Base-by-base conservation (phyloP, 345 rosid genomes). In the Murraya koenigii region DNA sequence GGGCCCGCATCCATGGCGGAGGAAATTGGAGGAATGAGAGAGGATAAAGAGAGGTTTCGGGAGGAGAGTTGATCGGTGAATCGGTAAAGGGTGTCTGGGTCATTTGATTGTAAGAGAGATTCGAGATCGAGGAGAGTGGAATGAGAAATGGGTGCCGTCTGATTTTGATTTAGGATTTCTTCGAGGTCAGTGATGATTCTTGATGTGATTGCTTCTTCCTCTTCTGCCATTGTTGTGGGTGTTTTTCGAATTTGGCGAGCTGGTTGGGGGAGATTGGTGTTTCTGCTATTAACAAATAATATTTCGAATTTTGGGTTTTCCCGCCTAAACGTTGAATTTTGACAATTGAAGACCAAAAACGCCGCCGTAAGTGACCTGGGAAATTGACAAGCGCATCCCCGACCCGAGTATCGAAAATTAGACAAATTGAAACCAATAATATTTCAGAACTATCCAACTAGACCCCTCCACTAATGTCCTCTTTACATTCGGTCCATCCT, bases 1-100 rank as follows among this genome's bases (percentile, higher is more conserved):
- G 88, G 77, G 15, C 78, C 85, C 0, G 88, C 76, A 73, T 93
- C 97, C 98, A 95, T 93, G 67, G 93, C 81, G 54, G 86, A 82
- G 39, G 92, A 84, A 52, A 95, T 70, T 19, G 83, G 86, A 23
- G 80, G 84, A 54, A 88, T 77, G 62, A 95, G 87, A 20, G 85
- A 82, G 2, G 98, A 85, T 17, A 83, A 75, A 1, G 90, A 72
- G 67, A 85, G 82, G 44, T 65, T 80, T 67, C 63, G 80, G 0
- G 90, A 81, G 28, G 97, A 79, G 67, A 93, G 88, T 5, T 78
- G 82, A 26, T 84, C 82, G 81, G 88, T 84, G 79, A 93, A 86
- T 19, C 80, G 91, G 35, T 70, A 80, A 55, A 88, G 62, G 65
- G 84, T n/a, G 6, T 89, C 82, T 2, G 91, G 81, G 49, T 91